Conservation (phyloP, 1,139 yeast genomes). For the Suhomyces chickasaworum region DNA sequence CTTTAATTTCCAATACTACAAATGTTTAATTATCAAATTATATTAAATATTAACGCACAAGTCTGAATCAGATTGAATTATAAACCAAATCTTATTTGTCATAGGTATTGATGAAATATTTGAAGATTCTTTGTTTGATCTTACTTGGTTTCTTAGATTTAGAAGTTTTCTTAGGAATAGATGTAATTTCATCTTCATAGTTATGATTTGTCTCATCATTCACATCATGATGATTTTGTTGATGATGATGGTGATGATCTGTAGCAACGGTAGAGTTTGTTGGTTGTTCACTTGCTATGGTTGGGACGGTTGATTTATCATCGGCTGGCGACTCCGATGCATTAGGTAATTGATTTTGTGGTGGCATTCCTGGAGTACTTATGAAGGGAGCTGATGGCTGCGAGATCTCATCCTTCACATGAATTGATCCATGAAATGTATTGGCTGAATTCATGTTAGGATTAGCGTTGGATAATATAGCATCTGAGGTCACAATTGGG, state of each 20-base stretch:
- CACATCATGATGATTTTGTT: not conserved
- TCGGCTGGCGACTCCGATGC: conserved; percentile 11
- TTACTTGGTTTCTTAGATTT: conserved; percentile 20
- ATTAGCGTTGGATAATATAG: not conserved
- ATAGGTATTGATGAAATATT: conserved; percentile 39
- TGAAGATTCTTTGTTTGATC: conserved; percentile 37
- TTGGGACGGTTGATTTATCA: conserved; percentile 17
- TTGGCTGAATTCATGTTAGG: not conserved
- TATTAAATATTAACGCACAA: conserved; percentile 1
- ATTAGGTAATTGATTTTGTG: not conserved
- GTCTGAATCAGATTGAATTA: conserved; percentile 1
- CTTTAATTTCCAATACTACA: not conserved
- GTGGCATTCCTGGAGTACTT: not conserved
- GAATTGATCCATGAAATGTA: not conserved
- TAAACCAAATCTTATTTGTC: conserved; percentile 15
- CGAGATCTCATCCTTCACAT: not conserved
- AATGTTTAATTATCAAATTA: not conserved
- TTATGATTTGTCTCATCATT: conserved; percentile 1
- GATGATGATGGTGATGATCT: conserved; percentile 11
- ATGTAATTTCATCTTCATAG: conserved; percentile 6
- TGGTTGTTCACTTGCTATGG: conserved; percentile 15
- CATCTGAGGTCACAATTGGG: not conserved
- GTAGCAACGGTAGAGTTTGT: conserved; percentile 19
- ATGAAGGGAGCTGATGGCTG: not conserved
- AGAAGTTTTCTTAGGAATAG: conserved; percentile 7